These are phyloP conservation scores for Taiozyma sp. DNA, from an alignment of 1,139 yeast species.

Conservation along the genomic window DNA sequence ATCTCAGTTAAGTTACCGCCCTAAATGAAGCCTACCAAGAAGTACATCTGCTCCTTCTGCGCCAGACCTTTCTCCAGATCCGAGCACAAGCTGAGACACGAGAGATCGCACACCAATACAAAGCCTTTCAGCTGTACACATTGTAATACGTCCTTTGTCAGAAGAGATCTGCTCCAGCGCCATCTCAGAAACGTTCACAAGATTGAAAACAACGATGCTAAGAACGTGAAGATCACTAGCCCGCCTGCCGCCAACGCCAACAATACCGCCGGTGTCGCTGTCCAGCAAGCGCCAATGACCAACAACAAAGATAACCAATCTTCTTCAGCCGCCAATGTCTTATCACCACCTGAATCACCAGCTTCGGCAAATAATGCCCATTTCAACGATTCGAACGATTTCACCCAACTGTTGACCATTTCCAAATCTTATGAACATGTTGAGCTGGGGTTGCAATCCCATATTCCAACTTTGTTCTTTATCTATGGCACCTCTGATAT, in stretches of 20 bases:
- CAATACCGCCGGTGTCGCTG: too few species aligned
- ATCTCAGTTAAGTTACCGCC: background rate
- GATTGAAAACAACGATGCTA: conserved; percentile 1
- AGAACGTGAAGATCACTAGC: background rate
- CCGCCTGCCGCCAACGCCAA: background rate
- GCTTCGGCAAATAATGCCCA: background rate
- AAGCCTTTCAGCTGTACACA: conserved; percentile 74
- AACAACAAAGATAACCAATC: too few species aligned
- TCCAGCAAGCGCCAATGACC: background rate
- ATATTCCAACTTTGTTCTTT: conserved; percentile 8
- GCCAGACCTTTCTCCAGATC: conserved; percentile 78
- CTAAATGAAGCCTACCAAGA: conserved; percentile 33
- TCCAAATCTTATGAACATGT: conserved; percentile 4
- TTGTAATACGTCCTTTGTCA: conserved; percentile 69
- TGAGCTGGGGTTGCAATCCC: conserved; percentile 3
- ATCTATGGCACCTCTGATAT: conserved; percentile 10
- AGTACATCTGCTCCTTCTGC: conserved; percentile 76
- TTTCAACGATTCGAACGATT: conserved; percentile 1
- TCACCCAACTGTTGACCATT: conserved; percentile 7
- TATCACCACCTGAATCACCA: background rate
- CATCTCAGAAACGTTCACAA: conserved; percentile 77
- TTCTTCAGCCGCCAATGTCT: background rate
- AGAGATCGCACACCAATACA: conserved; percentile 78
- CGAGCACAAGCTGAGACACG: conserved; percentile 81
- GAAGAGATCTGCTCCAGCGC: conserved; percentile 70